Evolutionary conservation across 2,329 filamentous ascomycete species (phyloP).

Genomic region (Ophiostoma pallidulum): DNA sequence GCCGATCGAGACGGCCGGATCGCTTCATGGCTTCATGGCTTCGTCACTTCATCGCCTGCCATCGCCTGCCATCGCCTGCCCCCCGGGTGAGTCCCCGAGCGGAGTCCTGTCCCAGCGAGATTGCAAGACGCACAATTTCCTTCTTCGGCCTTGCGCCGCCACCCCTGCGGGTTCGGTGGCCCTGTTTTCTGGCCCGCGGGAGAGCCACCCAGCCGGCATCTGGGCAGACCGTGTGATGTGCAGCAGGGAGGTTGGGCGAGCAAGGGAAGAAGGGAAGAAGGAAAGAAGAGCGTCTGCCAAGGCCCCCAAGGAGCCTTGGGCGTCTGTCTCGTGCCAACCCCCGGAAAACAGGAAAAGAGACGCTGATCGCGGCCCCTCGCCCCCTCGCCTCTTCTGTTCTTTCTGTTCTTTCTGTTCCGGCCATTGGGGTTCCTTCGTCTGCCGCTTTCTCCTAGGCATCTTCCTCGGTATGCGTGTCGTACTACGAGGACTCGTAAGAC

Average conservation of each 20-base stretch:
- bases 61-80: not conserved
- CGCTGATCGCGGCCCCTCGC: too few relatives aligned
- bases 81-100: too few relatives aligned
- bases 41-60: too few relatives aligned
- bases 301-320: not conserved
- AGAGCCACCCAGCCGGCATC: slow-evolving; percentile 4
- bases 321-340: not conserved
- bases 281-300: not conserved
- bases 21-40: too few relatives aligned
- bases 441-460: too few relatives aligned
- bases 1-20: not conserved
- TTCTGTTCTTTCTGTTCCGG: not conserved
- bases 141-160: too few relatives aligned
- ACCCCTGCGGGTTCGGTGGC: not conserved
- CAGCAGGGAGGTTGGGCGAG: not conserved
- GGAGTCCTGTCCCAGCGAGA: too few relatives aligned
- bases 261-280: too few relatives aligned
- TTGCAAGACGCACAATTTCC: not conserved
- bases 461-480: too few relatives aligned
- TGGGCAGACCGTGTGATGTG: not conserved
- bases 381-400: not conserved
- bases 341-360: too few relatives aligned
- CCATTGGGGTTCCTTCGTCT: too few relatives aligned
- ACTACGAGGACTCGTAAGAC: not conserved
- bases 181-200: not conserved